These are phyloP conservation scores for Candida tropicalis DNA, from an alignment of 1,139 yeast species.

Conservation along the genomic window DNA sequence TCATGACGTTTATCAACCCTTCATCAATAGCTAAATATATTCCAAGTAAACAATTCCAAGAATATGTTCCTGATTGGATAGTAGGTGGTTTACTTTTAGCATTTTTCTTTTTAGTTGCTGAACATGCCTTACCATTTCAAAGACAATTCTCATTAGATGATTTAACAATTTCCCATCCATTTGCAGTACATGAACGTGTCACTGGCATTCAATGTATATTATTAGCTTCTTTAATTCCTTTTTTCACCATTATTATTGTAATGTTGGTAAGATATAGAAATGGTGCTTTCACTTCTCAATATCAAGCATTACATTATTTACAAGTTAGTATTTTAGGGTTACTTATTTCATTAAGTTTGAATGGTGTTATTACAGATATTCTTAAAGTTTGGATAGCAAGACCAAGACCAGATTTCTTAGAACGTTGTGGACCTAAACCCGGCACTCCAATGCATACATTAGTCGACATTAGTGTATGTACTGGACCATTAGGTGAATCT, in stretches of 20 bases:
- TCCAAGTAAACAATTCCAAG: slow-evolving; percentile 17
- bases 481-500: slow-evolving; percentile 49
- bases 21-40: slow-evolving; percentile 10
- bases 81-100: slow-evolving; percentile 25
- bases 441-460: slow-evolving; percentile 40
- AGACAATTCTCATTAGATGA: slow-evolving; percentile 35
- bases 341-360: slow-evolving; percentile 23
- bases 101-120: slow-evolving; percentile 37
- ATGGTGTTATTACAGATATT: slow-evolving; percentile 58
- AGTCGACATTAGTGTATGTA: slow-evolving; percentile 37
- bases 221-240: slow-evolving; percentile 22
- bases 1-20: slow-evolving; percentile 13
- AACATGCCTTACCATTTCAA: slow-evolving; percentile 37
- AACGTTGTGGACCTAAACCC: slow-evolving; percentile 59
- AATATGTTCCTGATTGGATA: slow-evolving; percentile 34
- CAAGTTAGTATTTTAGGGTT: slow-evolving; percentile 31
- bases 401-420: slow-evolving; percentile 78
- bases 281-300: slow-evolving; percentile 10
- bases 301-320: slow-evolving; percentile 21
- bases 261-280: slow-evolving; percentile 11
- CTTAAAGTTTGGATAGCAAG: slow-evolving; percentile 78
- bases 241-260: slow-evolving; percentile 15
- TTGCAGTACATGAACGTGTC: slow-evolving; percentile 41
- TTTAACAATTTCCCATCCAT: slow-evolving; percentile 46
- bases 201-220: slow-evolving; percentile 23